A percentile compares a stretch with the other conserved stretches of the same genome.
phyloP scores from a whole-genome alignment of 495 filamentous ascomycete species.

The Penicillium canescens region DNA sequence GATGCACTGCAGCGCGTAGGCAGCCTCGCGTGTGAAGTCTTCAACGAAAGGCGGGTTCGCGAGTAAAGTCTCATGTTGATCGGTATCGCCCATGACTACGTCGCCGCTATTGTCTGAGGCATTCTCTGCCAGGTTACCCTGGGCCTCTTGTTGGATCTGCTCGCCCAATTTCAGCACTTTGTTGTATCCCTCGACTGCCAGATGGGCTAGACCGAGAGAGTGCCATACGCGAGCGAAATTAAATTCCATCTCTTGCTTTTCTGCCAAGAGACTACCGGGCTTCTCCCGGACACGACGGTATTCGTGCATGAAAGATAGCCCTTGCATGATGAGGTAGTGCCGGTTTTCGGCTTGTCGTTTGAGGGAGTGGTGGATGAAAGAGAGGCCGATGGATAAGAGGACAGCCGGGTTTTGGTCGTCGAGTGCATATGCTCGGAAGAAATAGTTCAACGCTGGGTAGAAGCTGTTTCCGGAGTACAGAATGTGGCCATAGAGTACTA shows the following conservation, averaged over 20 bases:
- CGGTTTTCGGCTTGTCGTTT: constrained; percentile 88
- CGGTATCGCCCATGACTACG: constrained; percentile 30
- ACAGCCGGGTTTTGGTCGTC: constrained; percentile 75
- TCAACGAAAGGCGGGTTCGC: constrained; percentile 43
- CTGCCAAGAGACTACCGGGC: constrained; percentile 37
- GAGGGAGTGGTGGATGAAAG: constrained; percentile 80
- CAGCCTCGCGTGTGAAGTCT: constrained; percentile 71
- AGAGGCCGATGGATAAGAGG: constrained; percentile 66
- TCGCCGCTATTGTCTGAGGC: constrained; percentile 12
- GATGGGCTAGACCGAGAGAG: constrained; percentile 71
- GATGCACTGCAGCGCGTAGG: constrained; percentile 70
- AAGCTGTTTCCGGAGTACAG: constrained; percentile 77
- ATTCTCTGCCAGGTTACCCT: constrained; percentile 16
- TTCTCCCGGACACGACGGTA: constrained; percentile 65
- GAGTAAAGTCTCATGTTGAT: constrained; percentile 1
- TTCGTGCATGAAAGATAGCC: constrained; percentile 72
- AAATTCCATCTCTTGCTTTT: constrained; percentile 82
- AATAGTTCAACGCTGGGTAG: constrained; percentile 83
- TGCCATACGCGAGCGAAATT: constrained; percentile 84
- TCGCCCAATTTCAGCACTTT: constrained; percentile 50
- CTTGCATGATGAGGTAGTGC: constrained; percentile 83
- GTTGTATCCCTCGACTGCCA: constrained; percentile 77
- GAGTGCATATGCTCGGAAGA: constrained; percentile 79
- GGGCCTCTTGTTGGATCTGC: constrained; percentile 33
- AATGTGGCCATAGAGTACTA: constrained; percentile 88